Conservation (phyloP, 2,329 filamentous ascomycete genomes). For the Triangularia setosa region DNA sequence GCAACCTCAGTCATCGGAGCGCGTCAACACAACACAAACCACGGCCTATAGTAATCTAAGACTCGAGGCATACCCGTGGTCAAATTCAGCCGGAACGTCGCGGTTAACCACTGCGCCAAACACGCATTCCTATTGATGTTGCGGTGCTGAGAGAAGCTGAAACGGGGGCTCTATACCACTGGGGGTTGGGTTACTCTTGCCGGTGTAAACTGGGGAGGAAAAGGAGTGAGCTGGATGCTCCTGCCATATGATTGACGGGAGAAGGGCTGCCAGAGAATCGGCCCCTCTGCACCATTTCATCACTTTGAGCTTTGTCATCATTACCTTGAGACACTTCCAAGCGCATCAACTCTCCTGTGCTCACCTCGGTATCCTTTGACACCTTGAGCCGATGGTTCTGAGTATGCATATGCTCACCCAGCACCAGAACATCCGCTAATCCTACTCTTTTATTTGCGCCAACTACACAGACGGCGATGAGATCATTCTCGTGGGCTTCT, state of each 20-base stretch:
- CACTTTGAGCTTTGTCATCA: neutral
- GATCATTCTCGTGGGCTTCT: constrained; percentile 55
- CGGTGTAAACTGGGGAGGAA: neutral
- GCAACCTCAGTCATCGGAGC: neutral
- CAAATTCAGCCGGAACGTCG: no score
- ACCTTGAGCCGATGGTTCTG: neutral
- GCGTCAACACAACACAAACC: neutral
- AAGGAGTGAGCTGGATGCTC: neutral
- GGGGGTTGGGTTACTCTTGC: neutral
- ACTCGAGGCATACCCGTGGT: no score
- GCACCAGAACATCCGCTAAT: constrained; percentile 50
- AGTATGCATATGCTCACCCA: neutral
- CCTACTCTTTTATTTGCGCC: constrained; percentile 58
- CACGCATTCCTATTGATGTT: neutral
- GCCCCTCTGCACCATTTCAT: neutral
- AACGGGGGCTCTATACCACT: neutral
- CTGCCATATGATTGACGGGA: neutral
- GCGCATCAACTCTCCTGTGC: neutral
- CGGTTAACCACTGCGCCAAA: neutral
- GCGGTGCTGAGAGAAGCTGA: neutral
- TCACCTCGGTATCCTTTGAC: neutral
- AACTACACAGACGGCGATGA: constrained; percentile 58
- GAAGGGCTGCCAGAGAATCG: neutral
- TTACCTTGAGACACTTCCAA: neutral
- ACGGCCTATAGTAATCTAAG: neutral